Evolutionary conservation across 129 eudicot species (phyloP), one percentile per base, ranked within the genome.

Genomic region (Chrysanthemum lavandulifolium): DNA sequence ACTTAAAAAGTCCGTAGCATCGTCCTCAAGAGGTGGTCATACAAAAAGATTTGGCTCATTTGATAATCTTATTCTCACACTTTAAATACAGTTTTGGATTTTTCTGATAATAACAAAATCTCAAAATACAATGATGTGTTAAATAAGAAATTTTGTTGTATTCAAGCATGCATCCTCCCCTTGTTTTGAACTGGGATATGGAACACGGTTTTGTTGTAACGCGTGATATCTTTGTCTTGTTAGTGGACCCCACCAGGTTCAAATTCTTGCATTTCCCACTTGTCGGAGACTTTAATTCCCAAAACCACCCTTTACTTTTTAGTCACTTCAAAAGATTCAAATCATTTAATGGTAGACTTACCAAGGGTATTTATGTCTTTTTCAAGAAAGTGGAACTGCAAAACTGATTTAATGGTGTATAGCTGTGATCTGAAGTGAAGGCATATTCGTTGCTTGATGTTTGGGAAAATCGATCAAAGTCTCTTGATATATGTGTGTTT

Each of bases 241-340:
- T 61, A 49, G 70, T 73, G 70, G 77, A 73, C 61, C 77, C 29
- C 18, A 50, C 52, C 4, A 5, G 56, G 68, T 73, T 62, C 69
- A 50, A 73, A 61, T 73, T 73, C 77, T 61, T 73, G 31, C 29
- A 62, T 49, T 73, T 73, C 77, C 77, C 70, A 73, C 69, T 27
- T 73, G 77, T 73, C 53, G 62, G 69, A 73, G 19, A 61, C 77
- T 69, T n/a, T 0, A 55, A 3, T 53, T 27, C 9, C 50, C 63
- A 48, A 61, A 49, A 73, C 33, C 59, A 61, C 61, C 69, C 73
- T 33, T 73, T n/a, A 10, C 52, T 73, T 61, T 49, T 51, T 52
- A n/a, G 16, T 69, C 15, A 12, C 51, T 69, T 69, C 4, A 1
- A 11, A 53, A 2, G 50, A 33, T 33, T 33, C 6, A 33, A 33